Conservation (phyloP, 495 filamentous ascomycete species). For the Aspergillus funiculosus region DNA sequence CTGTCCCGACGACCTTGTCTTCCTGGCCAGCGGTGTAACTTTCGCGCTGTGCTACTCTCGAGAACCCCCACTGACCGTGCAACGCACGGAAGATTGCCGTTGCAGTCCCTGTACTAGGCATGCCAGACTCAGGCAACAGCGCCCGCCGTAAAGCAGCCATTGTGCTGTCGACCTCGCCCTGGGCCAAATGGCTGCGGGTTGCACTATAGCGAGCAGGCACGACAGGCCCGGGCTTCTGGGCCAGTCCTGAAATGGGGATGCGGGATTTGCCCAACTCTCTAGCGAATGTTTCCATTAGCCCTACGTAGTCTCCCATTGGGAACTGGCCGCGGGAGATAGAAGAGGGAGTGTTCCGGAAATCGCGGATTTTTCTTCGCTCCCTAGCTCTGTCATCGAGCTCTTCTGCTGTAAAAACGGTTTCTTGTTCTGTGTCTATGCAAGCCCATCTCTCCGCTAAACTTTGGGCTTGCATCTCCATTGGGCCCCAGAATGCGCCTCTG, state of each 20-base stretch:
- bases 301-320: slow-evolving; percentile 77
- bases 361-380: slow-evolving; percentile 23
- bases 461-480: slow-evolving; percentile 81
- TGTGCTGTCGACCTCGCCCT: slow-evolving; percentile 9
- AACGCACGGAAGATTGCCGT: slow-evolving; percentile 64
- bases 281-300: slow-evolving; percentile 67
- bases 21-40: not conserved
- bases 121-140: slow-evolving; percentile 6
- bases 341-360: slow-evolving; percentile 26
- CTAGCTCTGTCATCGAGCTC: slow-evolving; percentile 17
- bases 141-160: slow-evolving; percentile 21
- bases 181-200: not conserved
- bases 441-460: slow-evolving; percentile 49
- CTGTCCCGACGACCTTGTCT: slow-evolving; percentile 46
- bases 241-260: slow-evolving; percentile 2
- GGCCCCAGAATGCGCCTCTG: slow-evolving; percentile 78
- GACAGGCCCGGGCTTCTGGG: slow-evolving; percentile 25
- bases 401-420: not conserved
- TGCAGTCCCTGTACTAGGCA: slow-evolving; percentile 14
- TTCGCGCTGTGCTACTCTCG: slow-evolving; percentile 22
- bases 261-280: slow-evolving; percentile 40
- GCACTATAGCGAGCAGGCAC: slow-evolving; percentile 33
- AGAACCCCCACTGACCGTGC: slow-evolving; percentile 65
- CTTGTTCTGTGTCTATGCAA: not conserved
- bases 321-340: slow-evolving; percentile 54